Evolutionary conservation across 495 filamentous ascomycete species (phyloP), one percentile per base, ranked within the genome.

Genomic region (Sporormia fimetaria): DNA sequence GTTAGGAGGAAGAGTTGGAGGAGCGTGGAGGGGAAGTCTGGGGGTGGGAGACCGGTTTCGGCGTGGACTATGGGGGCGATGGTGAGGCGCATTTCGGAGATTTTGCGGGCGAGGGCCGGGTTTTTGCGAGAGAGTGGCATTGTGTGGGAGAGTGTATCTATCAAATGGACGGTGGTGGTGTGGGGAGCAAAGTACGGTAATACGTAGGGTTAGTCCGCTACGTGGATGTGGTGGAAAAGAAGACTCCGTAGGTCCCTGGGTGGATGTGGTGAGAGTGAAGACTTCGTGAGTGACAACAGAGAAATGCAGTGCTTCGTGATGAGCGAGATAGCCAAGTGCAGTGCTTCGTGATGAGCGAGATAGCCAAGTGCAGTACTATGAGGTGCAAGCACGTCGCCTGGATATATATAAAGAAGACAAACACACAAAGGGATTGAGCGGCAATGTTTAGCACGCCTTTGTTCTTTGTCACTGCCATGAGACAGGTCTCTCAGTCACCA

Each of bases 1-100:
- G 82, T 84, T 28, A 92, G 71, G 17, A 90, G 73, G 65, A 80
- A 81, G 66, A 76, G 87, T 57, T 70, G 61, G 0, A 87, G 68
- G 10, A 86, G 54, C 0, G 71, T 80, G 0, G 22, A 40, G 0
- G 85, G 84, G 63, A 83, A 92, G 12, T 62, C 44, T 0, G 78
- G 75, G 58, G 85, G 78, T 0, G 73, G 42, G 7, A 57, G 48
- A 33, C 78, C 80, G 0, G 71, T 72, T 6, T 69, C 73, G 21
- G 78, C 61, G 38, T 67, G 65, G 6, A 76, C 68, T 4, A 81
- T 66, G 0, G 76, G 75, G 6, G 67, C 63, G 24, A 80, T 69
- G 14, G 59, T 60, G 21, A 74, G 66, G 2, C 51, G 47, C 33
- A 63, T 54, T 26, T 51, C 34, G 4, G 41, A 22, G 46, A 61